phyloP scores from a whole-genome alignment of 805 yeast species.

The Candida yuanshanica region DNA sequence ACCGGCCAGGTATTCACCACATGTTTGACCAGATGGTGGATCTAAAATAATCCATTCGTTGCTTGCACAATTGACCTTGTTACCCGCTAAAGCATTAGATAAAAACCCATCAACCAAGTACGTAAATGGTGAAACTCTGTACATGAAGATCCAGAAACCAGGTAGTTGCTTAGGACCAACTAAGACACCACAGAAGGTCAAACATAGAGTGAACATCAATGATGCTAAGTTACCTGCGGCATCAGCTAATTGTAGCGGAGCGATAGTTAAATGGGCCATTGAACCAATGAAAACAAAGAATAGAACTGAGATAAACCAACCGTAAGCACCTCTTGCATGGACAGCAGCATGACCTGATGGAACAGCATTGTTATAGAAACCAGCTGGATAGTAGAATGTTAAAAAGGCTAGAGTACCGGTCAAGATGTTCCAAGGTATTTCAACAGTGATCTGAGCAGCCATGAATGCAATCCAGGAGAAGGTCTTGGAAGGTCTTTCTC shows the following conservation, averaged over 20 bases:
- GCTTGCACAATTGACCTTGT: constrained; percentile 38
- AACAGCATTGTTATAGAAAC: constrained; percentile 61
- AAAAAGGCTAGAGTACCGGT: constrained; percentile 60
- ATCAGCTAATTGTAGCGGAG: constrained; percentile 52
- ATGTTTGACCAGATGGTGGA: constrained; percentile 51
- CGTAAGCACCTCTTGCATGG: constrained; percentile 52
- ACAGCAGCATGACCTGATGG: constrained; percentile 42
- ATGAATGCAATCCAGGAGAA: constrained; percentile 63
- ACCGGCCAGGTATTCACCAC: constrained; percentile 45
- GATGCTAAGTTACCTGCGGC: constrained; percentile 59
- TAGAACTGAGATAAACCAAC: constrained; percentile 39
- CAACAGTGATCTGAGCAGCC: constrained; percentile 55
- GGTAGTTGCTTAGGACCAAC: constrained; percentile 48
- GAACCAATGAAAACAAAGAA: constrained; percentile 45
- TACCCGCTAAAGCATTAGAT: constrained; percentile 48
- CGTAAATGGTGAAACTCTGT: constrained; percentile 63
- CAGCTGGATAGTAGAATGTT: constrained; percentile 68
- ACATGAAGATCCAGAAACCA: constrained; percentile 75
- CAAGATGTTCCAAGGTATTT: constrained; percentile 57
- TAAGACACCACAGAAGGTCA: constrained; percentile 75
- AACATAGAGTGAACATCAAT: constrained; percentile 50
- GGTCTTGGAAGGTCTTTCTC: constrained; percentile 70
- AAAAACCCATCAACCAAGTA: constrained; percentile 53
- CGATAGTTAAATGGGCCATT: constrained; percentile 49
- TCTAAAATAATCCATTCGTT: constrained; percentile 41